A percentile compares a stretch with the other conserved stretches of the same genome.
phyloP scores from a whole-genome alignment of 805 yeast genomes.

The Kregervanrija pseudodelftensis region DNA sequence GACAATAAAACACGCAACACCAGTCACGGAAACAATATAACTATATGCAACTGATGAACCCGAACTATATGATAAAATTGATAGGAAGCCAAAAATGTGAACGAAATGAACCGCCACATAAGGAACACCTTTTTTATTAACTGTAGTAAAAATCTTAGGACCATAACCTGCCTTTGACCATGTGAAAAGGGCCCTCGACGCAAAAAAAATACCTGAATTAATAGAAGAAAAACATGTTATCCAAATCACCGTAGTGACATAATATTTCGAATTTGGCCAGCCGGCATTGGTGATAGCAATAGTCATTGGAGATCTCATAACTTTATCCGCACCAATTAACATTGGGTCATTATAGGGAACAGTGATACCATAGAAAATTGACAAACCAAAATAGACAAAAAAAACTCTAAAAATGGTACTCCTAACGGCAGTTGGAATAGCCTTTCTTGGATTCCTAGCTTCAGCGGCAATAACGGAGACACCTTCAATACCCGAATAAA shows the following conservation, averaged over 20 bases:
- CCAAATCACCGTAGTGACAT: slow-evolving; percentile 56
- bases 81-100: slow-evolving; percentile 47
- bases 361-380: slow-evolving; percentile 51
- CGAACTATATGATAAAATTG: slow-evolving; percentile 48
- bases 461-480: slow-evolving; percentile 52
- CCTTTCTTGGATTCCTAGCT: slow-evolving; percentile 48
- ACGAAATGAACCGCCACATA: slow-evolving; percentile 48
- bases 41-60: slow-evolving; percentile 55
- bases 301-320: slow-evolving; percentile 43
- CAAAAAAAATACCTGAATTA: slow-evolving; percentile 62
- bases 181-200: slow-evolving; percentile 58
- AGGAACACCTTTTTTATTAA: slow-evolving; percentile 58
- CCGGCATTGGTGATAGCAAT: slow-evolving; percentile 44
- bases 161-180: slow-evolving; percentile 52
- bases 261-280: slow-evolving; percentile 44
- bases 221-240: slow-evolving; percentile 62
- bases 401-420: slow-evolving; percentile 53
- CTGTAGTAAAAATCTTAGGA: slow-evolving; percentile 38
- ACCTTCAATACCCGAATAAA: slow-evolving; percentile 23
- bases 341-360: slow-evolving; percentile 49
- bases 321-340: slow-evolving; percentile 30
- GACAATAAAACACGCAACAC: slow-evolving; percentile 61
- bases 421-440: slow-evolving; percentile 53
- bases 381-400: slow-evolving; percentile 43
- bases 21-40: slow-evolving; percentile 56